These are phyloP conservation scores for Leucaena leucocephala DNA, from an alignment of 306 rosid species.

Conservation along the genomic window DNA sequence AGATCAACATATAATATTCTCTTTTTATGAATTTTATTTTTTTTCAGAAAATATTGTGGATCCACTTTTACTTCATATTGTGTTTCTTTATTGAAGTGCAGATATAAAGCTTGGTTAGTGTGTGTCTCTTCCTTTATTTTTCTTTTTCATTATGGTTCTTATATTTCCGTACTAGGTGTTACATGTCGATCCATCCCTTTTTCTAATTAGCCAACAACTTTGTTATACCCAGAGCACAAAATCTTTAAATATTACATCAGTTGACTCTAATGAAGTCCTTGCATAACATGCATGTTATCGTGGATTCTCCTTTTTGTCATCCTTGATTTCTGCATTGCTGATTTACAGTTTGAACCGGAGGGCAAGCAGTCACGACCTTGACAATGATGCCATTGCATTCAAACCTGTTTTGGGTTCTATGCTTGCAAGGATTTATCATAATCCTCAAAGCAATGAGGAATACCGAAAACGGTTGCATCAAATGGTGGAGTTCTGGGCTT, in stretches of 20 bases:
- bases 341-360: slow-evolving; percentile 72
- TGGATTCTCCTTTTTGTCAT: slow-evolving; percentile 25
- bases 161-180: slow-evolving; percentile 9
- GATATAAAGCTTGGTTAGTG: slow-evolving; percentile 23
- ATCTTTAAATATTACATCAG: background rate
- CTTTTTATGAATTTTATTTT: slow-evolving; percentile 11
- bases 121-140: background rate
- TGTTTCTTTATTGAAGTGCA: slow-evolving; percentile 17
- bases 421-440: slow-evolving; percentile 92
- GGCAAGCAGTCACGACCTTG: slow-evolving; percentile 58
- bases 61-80: background rate
- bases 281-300: slow-evolving; percentile 14
- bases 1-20: slow-evolving; percentile 14
- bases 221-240: background rate
- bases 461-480: slow-evolving; percentile 79
- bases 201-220: slow-evolving; percentile 6
- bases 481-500: slow-evolving; percentile 93
- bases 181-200: background rate
- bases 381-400: slow-evolving; percentile 85
- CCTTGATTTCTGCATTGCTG: slow-evolving; percentile 37
- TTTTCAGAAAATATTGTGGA: slow-evolving; percentile 15
- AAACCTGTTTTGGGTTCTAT: slow-evolving; percentile 87
- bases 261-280: background rate
- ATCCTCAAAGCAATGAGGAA: slow-evolving; percentile 91
- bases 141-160: background rate